Percentiles rank a stretch among this genome's conserved stretches.
These are phyloP conservation scores for Tricholoma bakamatsutake DNA, from an alignment of 768 basidiomycete genomes.

Conservation along the genomic window DNA sequence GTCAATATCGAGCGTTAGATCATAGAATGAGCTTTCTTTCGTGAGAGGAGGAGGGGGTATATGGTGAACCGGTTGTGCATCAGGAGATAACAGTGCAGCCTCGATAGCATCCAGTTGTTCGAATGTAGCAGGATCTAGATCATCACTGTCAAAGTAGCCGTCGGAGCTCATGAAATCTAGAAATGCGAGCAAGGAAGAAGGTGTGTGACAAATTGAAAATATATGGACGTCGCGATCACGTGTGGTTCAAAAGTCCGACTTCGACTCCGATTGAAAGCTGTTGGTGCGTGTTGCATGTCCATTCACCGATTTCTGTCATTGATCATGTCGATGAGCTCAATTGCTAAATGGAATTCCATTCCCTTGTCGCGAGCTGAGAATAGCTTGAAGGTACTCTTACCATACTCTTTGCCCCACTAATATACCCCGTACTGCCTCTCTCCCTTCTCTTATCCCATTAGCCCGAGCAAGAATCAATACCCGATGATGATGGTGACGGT, in stretches of 20 bases:
- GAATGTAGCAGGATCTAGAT: conserved; percentile 51
- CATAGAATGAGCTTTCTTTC: conserved; percentile 42
- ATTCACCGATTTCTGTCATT: not conserved
- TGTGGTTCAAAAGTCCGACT: conserved; percentile 3
- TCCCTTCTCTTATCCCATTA: conserved; percentile 43
- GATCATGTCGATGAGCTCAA: conserved; percentile 55
- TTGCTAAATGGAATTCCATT: conserved; percentile 73
- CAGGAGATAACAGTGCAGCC: conserved; percentile 35
- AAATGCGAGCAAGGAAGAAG: not conserved
- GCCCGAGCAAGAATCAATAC: conserved; percentile 52
- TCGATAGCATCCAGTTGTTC: conserved; percentile 68
- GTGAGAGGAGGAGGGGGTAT: conserved; percentile 15
- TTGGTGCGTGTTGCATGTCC: not conserved
- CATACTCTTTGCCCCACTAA: conserved; percentile 34
- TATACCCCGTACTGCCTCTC: conserved; percentile 52
- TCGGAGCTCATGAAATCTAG: conserved; percentile 63
- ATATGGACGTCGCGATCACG: conserved; percentile 18
- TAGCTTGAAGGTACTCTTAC: conserved; percentile 66
- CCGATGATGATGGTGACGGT: conserved; percentile 38
- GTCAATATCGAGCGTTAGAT: conserved; percentile 52
- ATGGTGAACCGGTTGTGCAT: conserved; percentile 12
- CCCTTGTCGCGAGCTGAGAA: conserved; percentile 32
- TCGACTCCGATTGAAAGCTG: not conserved
- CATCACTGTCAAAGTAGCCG: conserved; percentile 66
- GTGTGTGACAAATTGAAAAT: not conserved